Conservation (phyloP, 164 flowering plant species). For the Warburgia ugandensis region DNA sequence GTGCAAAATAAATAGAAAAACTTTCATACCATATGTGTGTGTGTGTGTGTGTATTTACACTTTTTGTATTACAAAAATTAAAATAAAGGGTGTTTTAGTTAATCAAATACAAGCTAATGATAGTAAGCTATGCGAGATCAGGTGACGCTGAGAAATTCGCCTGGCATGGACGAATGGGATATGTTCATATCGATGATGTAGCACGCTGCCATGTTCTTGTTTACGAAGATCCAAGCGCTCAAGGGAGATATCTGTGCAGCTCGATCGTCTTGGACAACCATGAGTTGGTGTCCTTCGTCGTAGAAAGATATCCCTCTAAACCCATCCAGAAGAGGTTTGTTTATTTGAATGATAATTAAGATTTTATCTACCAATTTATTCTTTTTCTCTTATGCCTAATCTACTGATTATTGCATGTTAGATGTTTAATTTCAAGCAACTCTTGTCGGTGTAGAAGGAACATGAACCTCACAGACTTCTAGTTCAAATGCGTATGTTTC, state of each 20-base stretch:
- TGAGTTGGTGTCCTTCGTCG: constrained; percentile 44
- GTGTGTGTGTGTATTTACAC: too few relatives aligned
- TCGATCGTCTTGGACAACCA: constrained; percentile 49
- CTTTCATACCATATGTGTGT: too few relatives aligned
- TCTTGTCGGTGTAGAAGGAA: not conserved
- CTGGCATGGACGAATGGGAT: constrained; percentile 89
- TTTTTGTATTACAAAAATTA: not conserved
- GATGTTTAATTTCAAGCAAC: not conserved
- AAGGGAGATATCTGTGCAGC: constrained; percentile 75
- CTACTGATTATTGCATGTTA: not conserved
- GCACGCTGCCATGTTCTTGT: constrained; percentile 73
- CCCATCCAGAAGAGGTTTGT: constrained; percentile 67
- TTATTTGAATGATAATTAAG: too few relatives aligned
- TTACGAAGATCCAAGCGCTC: constrained; percentile 45
- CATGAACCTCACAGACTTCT: not conserved
- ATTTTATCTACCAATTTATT: too few relatives aligned
- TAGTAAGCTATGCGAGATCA: constrained; percentile 9
- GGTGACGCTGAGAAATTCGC: constrained; percentile 62
- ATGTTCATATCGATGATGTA: constrained; percentile 87
- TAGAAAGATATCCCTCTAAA: constrained; percentile 46
- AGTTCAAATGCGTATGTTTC: too few relatives aligned
- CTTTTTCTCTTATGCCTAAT: not conserved
- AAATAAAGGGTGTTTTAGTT: too few relatives aligned
- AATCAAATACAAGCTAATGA: not conserved
- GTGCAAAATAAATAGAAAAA: too few relatives aligned